Conservation (phyloP, 2,329 filamentous ascomycete species). For the Colletotrichum sp. region DNA sequence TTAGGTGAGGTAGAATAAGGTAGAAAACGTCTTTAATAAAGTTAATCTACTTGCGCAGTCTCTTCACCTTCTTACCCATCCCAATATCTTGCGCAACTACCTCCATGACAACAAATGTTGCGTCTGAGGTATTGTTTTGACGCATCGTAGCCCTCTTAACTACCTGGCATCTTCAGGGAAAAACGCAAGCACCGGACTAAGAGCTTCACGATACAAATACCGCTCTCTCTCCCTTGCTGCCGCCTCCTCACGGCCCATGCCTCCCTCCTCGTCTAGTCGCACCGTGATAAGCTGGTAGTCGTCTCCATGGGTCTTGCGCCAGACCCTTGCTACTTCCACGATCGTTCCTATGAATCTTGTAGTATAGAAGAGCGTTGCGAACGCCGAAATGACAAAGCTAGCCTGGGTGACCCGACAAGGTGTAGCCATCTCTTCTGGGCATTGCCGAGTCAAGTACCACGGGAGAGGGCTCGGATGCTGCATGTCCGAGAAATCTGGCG, state of each 20-base stretch:
- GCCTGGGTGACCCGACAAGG: neutral
- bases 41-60: too few relatives aligned
- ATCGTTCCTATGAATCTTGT: neutral
- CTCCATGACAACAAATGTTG: neutral
- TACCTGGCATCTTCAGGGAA: neutral
- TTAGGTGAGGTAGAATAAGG: too few relatives aligned
- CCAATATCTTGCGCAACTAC: too few relatives aligned
- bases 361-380: neutral
- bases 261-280: neutral
- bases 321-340: neutral
- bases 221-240: neutral
- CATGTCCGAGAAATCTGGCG: conserved; percentile 29
- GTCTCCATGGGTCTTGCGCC: neutral
- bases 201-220: neutral
- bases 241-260: neutral
- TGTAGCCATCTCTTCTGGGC: neutral
- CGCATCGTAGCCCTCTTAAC: fast-evolving
- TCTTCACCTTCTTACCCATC: too few relatives aligned
- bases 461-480: conserved; percentile 29
- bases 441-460: conserved; percentile 31
- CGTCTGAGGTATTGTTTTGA: neutral
- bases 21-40: too few relatives aligned
- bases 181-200: conserved; percentile 13
- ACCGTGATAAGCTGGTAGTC: neutral
- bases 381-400: neutral